phyloP scores from a whole-genome alignment of 2,329 filamentous ascomycete genomes.

The Talaromyces marneffei region DNA sequence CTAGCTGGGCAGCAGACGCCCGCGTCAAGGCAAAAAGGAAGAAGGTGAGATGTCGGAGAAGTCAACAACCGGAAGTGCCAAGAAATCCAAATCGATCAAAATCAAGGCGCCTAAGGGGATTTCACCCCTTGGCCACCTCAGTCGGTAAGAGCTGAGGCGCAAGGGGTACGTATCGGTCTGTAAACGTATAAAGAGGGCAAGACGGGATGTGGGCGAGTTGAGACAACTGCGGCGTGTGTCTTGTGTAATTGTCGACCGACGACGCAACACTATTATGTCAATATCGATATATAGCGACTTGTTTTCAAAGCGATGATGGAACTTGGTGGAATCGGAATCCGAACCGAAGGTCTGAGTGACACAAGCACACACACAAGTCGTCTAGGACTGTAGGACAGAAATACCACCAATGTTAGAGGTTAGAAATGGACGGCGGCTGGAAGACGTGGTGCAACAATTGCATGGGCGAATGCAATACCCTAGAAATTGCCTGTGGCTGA shows the following conservation, averaged over 20 bases:
- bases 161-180: conserved; percentile 15
- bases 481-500: neutral
- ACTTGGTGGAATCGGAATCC: conserved; percentile 1
- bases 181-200: conserved; percentile 11
- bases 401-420: conserved; percentile 3
- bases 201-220: neutral
- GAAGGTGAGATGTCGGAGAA: conserved; percentile 1
- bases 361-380: neutral
- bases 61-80: neutral
- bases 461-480: conserved; percentile 6
- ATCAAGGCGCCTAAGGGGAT: conserved; percentile 1
- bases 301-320: neutral
- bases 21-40: neutral
- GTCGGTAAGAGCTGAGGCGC: conserved; percentile 14
- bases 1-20: conserved; percentile 12
- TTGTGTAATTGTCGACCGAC: neutral
- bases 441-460: conserved; percentile 8
- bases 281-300: neutral
- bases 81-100: neutral
- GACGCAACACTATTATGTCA: neutral
- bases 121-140: conserved; percentile 16
- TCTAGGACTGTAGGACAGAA: neutral
- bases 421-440: conserved; percentile 7
- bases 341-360: conserved; percentile 2
- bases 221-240: neutral